A percentile compares a stretch with the other conserved stretches of the same genome.
These are phyloP conservation scores for Prunella vulgaris DNA, from an alignment of 257 asterid species.

Conservation along the genomic window DNA sequence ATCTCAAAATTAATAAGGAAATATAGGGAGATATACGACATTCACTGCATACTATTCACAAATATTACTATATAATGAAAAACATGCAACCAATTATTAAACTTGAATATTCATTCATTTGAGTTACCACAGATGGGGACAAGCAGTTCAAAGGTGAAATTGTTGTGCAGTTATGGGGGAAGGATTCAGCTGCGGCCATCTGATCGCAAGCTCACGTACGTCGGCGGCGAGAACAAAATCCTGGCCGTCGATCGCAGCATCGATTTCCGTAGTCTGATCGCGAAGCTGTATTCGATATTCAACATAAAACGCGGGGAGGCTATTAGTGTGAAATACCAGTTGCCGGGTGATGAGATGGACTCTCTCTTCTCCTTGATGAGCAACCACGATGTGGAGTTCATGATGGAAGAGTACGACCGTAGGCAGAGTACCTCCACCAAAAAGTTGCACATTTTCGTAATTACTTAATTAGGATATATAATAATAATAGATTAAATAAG, in stretches of 20 bases:
- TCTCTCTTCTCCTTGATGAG: conserved; percentile 57
- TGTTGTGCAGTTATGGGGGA: conserved; percentile 81
- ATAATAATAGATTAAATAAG: no score
- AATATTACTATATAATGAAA: conserved; percentile 18
- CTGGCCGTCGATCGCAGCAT: conserved; percentile 58
- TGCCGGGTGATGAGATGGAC: conserved; percentile 73
- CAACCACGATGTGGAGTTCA: conserved; percentile 80
- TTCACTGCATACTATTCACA: no score
- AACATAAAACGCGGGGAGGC: no score
- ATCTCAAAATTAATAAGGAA: neutral
- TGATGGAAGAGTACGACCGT: conserved; percentile 82
- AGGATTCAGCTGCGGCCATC: conserved; percentile 49
- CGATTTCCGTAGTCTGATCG: conserved; percentile 41
- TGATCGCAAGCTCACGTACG: conserved; percentile 54
- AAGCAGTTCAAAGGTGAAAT: no score
- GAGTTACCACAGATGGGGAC: no score
- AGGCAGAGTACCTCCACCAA: conserved; percentile 37
- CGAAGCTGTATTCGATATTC: conserved; percentile 42
- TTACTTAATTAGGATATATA: no score
- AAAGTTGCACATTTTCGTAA: conserved; percentile 55
- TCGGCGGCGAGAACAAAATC: conserved; percentile 81
- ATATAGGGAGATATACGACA: neutral
- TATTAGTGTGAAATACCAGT: conserved; percentile 68
- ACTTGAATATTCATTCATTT: no score
- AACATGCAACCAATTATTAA: no score